Evolutionary conservation across 805 yeast genomes (phyloP).

Genomic region (Candida broadrunensis): DNA sequence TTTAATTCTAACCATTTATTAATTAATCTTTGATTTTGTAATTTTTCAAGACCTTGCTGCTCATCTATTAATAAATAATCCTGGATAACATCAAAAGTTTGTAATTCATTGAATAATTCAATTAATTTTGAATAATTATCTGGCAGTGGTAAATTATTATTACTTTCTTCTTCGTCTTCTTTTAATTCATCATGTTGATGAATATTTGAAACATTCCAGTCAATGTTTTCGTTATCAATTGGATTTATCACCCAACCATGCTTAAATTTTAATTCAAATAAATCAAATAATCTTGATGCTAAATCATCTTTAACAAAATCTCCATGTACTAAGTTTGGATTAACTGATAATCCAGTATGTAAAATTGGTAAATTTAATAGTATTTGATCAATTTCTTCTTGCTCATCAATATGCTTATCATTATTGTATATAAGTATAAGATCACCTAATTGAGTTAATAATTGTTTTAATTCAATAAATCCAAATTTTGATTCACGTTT

Average conservation of each 20-base stretch:
- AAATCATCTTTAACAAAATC: conserved; percentile 48
- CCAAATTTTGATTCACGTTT: conserved; percentile 9
- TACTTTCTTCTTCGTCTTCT: neutral
- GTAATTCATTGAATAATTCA: conserved; percentile 18
- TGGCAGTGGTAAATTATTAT: neutral
- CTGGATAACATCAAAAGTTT: conserved; percentile 55
- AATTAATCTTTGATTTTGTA: conserved; percentile 14
- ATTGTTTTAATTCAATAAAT: conserved; percentile 24
- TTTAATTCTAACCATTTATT: conserved; percentile 50
- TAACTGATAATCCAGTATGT: conserved; percentile 67
- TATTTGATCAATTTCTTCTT: conserved; percentile 27
- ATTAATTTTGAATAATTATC: conserved; percentile 14
- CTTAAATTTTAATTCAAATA: conserved; percentile 57
- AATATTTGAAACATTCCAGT: neutral
- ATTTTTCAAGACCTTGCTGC: conserved; percentile 9
- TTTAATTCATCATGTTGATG: neutral
- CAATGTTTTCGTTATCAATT: conserved; percentile 14
- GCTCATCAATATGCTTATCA: conserved; percentile 5
- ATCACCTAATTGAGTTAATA: conserved; percentile 53
- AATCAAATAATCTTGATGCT: conserved; percentile 54
- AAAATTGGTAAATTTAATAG: conserved; percentile 59
- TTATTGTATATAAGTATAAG: conserved; percentile 25
- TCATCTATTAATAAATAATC: conserved; percentile 40
- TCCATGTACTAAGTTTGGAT: conserved; percentile 60
- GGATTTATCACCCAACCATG: conserved; percentile 83